Percentiles rank a stretch among this genome's conserved stretches.
phyloP scores from a whole-genome alignment of 805 yeast species.

The Metschnikowia kunwiensis region DNA sequence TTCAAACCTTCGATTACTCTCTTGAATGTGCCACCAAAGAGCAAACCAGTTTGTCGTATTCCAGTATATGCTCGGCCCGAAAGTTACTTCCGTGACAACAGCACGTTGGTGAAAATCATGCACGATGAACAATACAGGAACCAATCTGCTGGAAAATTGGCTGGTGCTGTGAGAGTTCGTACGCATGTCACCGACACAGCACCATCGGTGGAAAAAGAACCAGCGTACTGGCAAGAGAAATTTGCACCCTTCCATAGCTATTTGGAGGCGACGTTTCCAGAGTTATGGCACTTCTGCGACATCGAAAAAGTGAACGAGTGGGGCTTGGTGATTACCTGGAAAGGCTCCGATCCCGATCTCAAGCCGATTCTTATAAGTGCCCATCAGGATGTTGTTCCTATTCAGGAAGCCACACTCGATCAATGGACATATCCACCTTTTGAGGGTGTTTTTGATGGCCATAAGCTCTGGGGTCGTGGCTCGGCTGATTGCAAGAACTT shows the following conservation, averaged over 20 bases:
- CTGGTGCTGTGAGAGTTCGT: constrained; percentile 59
- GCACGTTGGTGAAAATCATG: constrained; percentile 20
- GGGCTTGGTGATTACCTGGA: constrained; percentile 15
- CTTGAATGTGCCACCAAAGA: too few relatives aligned
- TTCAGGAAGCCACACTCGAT: constrained; percentile 11
- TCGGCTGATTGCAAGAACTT: constrained; percentile 70
- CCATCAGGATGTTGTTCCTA: constrained; percentile 17
- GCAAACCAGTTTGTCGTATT: not conserved
- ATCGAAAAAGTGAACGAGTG: constrained; percentile 12
- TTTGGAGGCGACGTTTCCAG: constrained; percentile 14
- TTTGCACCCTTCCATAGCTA: constrained; percentile 17
- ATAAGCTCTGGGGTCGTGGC: constrained; percentile 72
- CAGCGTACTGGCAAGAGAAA: constrained; percentile 43
- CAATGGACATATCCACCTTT: constrained; percentile 16
- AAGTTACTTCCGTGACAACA: constrained; percentile 2
- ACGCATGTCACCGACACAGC: constrained; percentile 59
- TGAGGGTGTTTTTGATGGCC: constrained; percentile 17
- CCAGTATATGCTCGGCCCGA: constrained; percentile 5
- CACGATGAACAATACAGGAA: constrained; percentile 17
- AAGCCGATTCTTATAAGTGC: constrained; percentile 17
- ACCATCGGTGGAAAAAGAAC: constrained; percentile 44
- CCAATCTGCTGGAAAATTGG: constrained; percentile 41
- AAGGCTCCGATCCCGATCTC: constrained; percentile 10
- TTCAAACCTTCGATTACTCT: not conserved
- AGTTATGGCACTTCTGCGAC: constrained; percentile 3